Evolutionary conservation across 1,284 basidiomycete species (phyloP).

Genomic region (Vanrija humicola): DNA sequence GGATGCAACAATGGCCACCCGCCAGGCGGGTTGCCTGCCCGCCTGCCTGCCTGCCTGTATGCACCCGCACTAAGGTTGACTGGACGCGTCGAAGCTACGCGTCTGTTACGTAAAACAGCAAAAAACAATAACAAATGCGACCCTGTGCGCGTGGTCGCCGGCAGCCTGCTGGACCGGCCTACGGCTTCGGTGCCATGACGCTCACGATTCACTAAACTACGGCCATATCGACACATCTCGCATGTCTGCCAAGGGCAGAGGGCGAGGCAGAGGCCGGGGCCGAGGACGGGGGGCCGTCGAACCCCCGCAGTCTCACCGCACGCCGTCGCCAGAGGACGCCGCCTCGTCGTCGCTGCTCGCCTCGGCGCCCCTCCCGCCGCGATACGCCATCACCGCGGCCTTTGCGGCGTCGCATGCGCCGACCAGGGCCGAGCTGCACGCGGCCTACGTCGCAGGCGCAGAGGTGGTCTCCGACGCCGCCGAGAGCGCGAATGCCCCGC

Average conservation of each 20-base stretch:
- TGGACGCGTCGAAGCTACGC: not conserved
- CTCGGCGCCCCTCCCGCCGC: slow-evolving; percentile 19
- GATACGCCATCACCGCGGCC: slow-evolving; percentile 12
- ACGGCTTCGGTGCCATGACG: too few species aligned
- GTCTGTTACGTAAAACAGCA: not conserved
- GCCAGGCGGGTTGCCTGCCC: too few species aligned
- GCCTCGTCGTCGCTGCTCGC: slow-evolving; percentile 5
- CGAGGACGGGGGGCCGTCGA: not conserved
- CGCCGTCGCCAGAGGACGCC: too few species aligned
- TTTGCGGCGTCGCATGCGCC: slow-evolving; percentile 14
- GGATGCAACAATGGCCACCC: slow-evolving; percentile 6
- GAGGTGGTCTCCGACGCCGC: slow-evolving; percentile 21
- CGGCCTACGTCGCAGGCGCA: slow-evolving; percentile 14
- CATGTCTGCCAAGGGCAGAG: not conserved
- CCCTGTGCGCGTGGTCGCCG: too few species aligned
- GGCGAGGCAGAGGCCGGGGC: not conserved
- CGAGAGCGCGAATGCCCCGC: not conserved
- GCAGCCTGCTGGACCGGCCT: too few species aligned
- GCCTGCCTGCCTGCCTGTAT: too few species aligned
- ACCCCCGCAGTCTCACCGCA: not conserved
- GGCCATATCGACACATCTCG: not conserved
- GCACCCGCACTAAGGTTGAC: not conserved
- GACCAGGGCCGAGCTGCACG: not conserved
- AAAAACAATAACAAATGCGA: too few species aligned
- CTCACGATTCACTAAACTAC: too few species aligned